A percentile compares a stretch with the other conserved stretches of the same genome.
Conservation (phyloP, 116 monocot genomes). For the Posidonia oceanica region DNA sequence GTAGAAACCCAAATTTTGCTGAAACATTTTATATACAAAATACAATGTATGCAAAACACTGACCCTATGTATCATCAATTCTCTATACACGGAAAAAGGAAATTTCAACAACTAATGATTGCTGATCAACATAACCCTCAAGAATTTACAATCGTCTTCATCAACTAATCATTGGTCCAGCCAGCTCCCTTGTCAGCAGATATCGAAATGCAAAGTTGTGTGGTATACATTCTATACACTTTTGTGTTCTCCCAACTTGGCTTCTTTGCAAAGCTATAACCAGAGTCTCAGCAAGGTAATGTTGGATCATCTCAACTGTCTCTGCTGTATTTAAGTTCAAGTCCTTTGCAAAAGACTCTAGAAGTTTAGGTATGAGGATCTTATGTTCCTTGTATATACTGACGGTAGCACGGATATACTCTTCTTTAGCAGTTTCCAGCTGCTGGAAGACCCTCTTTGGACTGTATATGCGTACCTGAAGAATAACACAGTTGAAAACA, state of each 20-base stretch:
- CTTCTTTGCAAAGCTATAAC: slow-evolving; percentile 60
- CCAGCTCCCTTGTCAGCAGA: slow-evolving; percentile 56
- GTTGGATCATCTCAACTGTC: slow-evolving; percentile 53
- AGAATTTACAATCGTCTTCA: neutral
- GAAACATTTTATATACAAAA: too few species aligned
- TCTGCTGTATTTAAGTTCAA: slow-evolving; percentile 31
- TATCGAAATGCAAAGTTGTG: slow-evolving; percentile 65
- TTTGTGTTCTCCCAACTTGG: slow-evolving; percentile 56
- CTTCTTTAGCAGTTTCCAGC: slow-evolving; percentile 81
- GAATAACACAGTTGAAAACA: slow-evolving; percentile 8
- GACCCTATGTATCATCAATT: too few species aligned
- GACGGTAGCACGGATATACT: slow-evolving; percentile 78
- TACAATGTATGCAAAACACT: too few species aligned
- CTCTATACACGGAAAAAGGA: too few species aligned
- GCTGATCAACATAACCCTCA: too few species aligned
- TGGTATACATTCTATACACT: slow-evolving; percentile 82
- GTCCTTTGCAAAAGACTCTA: slow-evolving; percentile 79
- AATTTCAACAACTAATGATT: too few species aligned
- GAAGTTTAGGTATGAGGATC: slow-evolving; percentile 74
- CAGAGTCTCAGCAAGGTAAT: slow-evolving; percentile 60
- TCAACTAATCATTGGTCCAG: slow-evolving; percentile 30
- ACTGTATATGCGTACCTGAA: slow-evolving; percentile 68
- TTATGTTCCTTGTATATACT: slow-evolving; percentile 74
- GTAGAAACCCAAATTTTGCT: too few species aligned
- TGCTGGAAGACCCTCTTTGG: slow-evolving; percentile 54